phyloP scores from a whole-genome alignment of 164 flowering plant genomes.

The Stephania japonica region DNA sequence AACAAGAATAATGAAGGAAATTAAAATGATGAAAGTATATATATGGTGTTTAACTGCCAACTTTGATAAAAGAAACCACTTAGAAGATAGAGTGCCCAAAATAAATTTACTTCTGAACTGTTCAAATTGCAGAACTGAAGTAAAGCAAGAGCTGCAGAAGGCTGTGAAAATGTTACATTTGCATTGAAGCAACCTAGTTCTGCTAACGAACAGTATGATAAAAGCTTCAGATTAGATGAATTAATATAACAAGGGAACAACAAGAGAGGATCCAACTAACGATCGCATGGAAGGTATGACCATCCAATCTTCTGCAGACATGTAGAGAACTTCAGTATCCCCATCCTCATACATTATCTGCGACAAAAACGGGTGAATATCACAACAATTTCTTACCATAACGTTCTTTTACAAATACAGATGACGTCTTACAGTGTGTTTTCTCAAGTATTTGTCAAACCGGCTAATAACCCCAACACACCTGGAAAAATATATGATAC shows the following conservation, averaged over 20 bases:
- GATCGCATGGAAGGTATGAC: constrained; percentile 4
- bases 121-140: no score
- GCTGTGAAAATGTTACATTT: no score
- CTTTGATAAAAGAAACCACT: no score
- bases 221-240: no score
- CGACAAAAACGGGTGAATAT: not conserved
- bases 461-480: constrained; percentile 47
- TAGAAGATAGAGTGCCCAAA: no score
- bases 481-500: constrained; percentile 26
- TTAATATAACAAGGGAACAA: not conserved
- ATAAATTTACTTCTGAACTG: no score
- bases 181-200: no score
- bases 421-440: constrained; percentile 47
- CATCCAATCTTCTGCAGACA: constrained; percentile 74
- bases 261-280: not conserved
- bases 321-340: constrained; percentile 37
- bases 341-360: constrained; percentile 85
- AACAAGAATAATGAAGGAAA: no score
- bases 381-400: not conserved
- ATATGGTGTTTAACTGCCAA: no score
- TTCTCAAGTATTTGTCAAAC: constrained; percentile 44
- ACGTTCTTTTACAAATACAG: not conserved
- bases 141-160: no score
- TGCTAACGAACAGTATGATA: no score
- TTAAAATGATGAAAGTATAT: no score